Conservation (phyloP, 176 grass and related monocot species). For the Musa acuminata region DNA sequence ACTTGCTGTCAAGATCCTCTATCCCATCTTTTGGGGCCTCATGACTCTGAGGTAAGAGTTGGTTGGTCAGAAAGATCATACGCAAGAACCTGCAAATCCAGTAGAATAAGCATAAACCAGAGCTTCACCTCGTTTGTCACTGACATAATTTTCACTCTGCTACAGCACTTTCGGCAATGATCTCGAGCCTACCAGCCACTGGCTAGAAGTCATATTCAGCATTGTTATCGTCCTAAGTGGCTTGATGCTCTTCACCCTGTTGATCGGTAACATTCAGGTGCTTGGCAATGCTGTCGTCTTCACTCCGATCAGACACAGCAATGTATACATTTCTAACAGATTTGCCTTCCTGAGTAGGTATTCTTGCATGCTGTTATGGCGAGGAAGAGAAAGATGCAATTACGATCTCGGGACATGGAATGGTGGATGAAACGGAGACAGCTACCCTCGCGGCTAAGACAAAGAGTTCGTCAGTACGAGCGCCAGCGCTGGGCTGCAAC, state of each 20-base stretch:
- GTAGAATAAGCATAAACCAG: no score
- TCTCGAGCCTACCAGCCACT: constrained; percentile 81
- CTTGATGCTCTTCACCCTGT: constrained; percentile 93
- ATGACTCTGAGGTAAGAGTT: constrained; percentile 81
- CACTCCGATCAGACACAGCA: background rate
- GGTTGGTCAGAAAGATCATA: background rate
- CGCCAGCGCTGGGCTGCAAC: constrained; percentile 64
- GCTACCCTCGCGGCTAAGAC: constrained; percentile 63
- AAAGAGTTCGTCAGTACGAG: constrained; percentile 75
- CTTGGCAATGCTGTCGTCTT: background rate
- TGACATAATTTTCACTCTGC: background rate
- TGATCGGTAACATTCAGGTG: constrained; percentile 98
- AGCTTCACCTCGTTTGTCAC: no score
- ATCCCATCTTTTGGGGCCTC: constrained; percentile 97
- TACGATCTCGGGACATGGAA: constrained; percentile 84
- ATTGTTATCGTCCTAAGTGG: constrained; percentile 78
- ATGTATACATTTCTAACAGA: background rate
- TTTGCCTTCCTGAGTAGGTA: constrained; percentile 31
- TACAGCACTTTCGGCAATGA: constrained; percentile 92
- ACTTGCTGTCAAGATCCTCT: constrained; percentile 79
- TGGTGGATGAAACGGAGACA: constrained; percentile 99
- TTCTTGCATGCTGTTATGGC: constrained; percentile 87
- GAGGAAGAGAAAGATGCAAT: constrained; percentile 84
- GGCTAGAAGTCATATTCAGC: constrained; percentile 86
- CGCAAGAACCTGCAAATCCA: no score